phyloP scores from a whole-genome alignment of 1,284 basidiomycete genomes.

The Cryptococcus maquisensis region DNA sequence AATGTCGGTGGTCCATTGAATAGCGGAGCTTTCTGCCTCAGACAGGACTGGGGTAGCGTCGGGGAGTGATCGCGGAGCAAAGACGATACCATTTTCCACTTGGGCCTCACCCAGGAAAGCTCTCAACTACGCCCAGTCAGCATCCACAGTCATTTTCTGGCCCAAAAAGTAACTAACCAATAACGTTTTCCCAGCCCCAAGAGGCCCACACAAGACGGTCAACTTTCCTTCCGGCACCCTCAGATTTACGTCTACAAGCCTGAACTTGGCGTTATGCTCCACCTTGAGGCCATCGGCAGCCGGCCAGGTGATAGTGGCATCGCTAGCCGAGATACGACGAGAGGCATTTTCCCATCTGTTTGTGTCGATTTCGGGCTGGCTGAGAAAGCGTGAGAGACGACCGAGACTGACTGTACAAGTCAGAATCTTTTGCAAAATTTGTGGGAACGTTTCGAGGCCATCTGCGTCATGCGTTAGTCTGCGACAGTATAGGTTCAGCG shows the following conservation, averaged over 20 bases:
- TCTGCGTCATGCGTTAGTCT: constrained; percentile 5
- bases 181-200: constrained; percentile 47
- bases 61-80: constrained; percentile 26
- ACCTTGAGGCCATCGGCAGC: constrained; percentile 4
- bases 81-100: constrained; percentile 22
- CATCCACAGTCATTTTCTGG: neutral
- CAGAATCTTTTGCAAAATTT: constrained; percentile 30
- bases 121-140: constrained; percentile 25
- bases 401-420: constrained; percentile 36
- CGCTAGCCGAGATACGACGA: constrained; percentile 19
- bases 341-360: constrained; percentile 9
- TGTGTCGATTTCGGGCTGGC: constrained; percentile 34
- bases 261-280: constrained; percentile 16
- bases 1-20: constrained; percentile 22
- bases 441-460: constrained; percentile 30
- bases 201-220: constrained; percentile 44
- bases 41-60: constrained; percentile 28
- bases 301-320: constrained; percentile 43
- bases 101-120: constrained; percentile 42
- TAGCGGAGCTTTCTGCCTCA: constrained; percentile 2
- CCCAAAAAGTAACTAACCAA: constrained; percentile 26
- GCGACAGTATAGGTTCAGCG: neutral
- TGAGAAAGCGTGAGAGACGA: constrained; percentile 36
- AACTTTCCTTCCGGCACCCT: constrained; percentile 31
- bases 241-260: constrained; percentile 29